Percentiles rank a stretch among this genome's conserved stretches.
These are phyloP conservation scores for Clathrospora elynae DNA, from an alignment of 2,329 filamentous ascomycete genomes.

Conservation along the genomic window DNA sequence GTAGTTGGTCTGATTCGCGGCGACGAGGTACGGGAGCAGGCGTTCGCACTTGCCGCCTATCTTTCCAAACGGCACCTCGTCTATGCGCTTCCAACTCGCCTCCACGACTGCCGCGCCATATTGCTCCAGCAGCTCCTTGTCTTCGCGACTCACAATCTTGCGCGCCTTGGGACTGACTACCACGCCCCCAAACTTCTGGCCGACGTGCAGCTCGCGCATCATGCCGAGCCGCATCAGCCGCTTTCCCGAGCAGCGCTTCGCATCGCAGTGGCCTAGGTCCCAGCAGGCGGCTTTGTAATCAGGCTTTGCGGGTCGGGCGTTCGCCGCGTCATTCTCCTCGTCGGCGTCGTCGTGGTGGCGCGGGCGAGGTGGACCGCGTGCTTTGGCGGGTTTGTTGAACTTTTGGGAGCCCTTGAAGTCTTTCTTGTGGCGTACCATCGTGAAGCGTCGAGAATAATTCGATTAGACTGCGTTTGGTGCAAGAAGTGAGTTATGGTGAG, in stretches of 20 bases:
- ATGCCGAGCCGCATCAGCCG: slow-evolving; percentile 87
- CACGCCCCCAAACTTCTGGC: slow-evolving; percentile 88
- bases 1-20: slow-evolving; percentile 97
- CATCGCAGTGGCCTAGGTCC: slow-evolving; percentile 97
- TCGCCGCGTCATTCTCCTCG: slow-evolving; percentile 28
- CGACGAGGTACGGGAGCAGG: slow-evolving; percentile 84
- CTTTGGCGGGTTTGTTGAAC: slow-evolving; percentile 61
- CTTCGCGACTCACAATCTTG: slow-evolving; percentile 79
- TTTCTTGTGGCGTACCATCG: slow-evolving; percentile 96
- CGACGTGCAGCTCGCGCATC: slow-evolving; percentile 90
- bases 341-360: slow-evolving; percentile 31
- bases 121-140: slow-evolving; percentile 79
- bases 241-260: slow-evolving; percentile 95
- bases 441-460: slow-evolving; percentile 5
- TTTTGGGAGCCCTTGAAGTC: slow-evolving; percentile 78
- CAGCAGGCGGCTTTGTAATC: slow-evolving; percentile 94
- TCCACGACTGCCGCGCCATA: slow-evolving; percentile 95
- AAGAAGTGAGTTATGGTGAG: slow-evolving; percentile 5
- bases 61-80: slow-evolving; percentile 86
- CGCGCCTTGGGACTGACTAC: slow-evolving; percentile 97
- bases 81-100: slow-evolving; percentile 92
- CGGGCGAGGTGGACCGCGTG: slow-evolving; percentile 58
- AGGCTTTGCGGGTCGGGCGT: slow-evolving; percentile 49
- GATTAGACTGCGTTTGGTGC: not conserved
- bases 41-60: slow-evolving; percentile 95